Conservation (phyloP, 2,329 filamentous ascomycete genomes). For the Cladophialophora bantiana region DNA sequence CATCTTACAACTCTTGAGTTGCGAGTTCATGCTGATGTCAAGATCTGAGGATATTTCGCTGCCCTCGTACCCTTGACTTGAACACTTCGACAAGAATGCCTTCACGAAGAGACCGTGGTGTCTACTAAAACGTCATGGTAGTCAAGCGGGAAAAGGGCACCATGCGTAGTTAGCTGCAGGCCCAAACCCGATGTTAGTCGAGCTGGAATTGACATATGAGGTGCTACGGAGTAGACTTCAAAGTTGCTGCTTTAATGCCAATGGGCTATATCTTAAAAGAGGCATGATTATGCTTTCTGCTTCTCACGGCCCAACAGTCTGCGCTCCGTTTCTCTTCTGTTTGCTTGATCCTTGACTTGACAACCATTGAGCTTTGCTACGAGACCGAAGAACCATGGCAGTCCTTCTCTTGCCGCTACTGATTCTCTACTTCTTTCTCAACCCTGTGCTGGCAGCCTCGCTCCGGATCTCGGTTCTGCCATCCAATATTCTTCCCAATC, state of each 20-base stretch:
- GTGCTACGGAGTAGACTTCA: no score
- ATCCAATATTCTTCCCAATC: constrained; percentile 54
- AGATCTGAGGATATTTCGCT: no score
- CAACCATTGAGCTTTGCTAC: background rate
- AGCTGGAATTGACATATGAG: no score
- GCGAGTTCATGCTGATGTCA: no score
- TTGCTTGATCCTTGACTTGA: background rate
- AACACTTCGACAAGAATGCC: no score
- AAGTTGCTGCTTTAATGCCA: background rate
- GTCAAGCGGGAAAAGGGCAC: no score
- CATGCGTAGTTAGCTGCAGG: no score
- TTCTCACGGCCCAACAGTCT: background rate
- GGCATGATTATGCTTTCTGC: background rate
- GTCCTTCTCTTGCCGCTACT: background rate
- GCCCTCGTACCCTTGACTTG: no score
- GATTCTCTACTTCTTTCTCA: constrained; percentile 2
- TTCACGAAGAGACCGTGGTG: no score
- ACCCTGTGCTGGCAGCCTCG: constrained; percentile 17
- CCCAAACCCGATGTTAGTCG: no score
- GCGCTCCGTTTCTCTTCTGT: constrained; percentile 5
- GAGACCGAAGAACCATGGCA: background rate
- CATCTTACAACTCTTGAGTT: no score
- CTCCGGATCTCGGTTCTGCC: constrained; percentile 48
- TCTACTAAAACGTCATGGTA: no score
- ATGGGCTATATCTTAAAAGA: background rate